A percentile compares a stretch with the other conserved stretches of the same genome.
phyloP scores from a whole-genome alignment of 148 eudicot genomes.

The Camellia sinensis region DNA sequence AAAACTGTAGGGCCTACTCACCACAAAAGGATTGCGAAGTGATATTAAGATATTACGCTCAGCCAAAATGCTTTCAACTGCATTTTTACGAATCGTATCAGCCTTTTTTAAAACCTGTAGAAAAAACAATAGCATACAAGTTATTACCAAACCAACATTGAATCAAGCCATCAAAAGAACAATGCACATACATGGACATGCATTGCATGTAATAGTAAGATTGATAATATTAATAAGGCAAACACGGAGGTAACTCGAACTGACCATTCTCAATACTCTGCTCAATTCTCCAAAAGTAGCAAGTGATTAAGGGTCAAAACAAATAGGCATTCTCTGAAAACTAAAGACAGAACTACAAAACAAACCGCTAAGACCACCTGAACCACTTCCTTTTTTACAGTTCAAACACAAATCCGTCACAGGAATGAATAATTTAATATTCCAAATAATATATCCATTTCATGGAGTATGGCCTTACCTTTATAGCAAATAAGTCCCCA shows the following conservation, averaged over 20 bases:
- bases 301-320: background rate
- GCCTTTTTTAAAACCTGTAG: conserved; percentile 91
- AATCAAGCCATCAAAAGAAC: background rate
- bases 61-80: conserved; percentile 96
- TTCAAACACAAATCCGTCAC: background rate
- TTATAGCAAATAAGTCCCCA: conserved; percentile 97
- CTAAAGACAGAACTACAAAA: too few relatives aligned
- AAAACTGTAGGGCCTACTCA: conserved; percentile 34
- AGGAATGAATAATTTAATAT: background rate
- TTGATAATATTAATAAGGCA: background rate
- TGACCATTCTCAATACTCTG: background rate
- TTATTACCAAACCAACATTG: conserved; percentile 7
- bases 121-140: conserved; percentile 18
- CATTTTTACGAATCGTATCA: conserved; percentile 97
- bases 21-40: conserved; percentile 97
- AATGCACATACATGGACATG: background rate
- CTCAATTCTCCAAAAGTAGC: background rate
- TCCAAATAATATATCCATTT: background rate
- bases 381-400: background rate
- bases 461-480: conserved; percentile 39
- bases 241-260: background rate
- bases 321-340: background rate
- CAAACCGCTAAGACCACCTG: background rate
- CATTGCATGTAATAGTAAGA: background rate
- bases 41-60: conserved; percentile 93